Base-by-base conservation (phyloP, 1,139 yeast genomes). In the Sugiyamaella xylanicola region DNA sequence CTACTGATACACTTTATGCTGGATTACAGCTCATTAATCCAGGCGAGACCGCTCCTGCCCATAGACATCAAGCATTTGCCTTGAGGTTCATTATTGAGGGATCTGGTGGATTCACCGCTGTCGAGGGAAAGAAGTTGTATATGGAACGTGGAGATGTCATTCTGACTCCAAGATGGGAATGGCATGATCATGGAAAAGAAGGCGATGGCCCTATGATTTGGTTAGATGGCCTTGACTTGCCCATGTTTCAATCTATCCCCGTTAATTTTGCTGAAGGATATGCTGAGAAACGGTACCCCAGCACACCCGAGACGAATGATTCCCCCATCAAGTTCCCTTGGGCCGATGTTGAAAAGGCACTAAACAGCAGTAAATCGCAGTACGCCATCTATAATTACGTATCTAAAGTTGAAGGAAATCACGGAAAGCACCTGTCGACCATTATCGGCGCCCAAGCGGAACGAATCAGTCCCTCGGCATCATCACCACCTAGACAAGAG, bases 181-280 rank as follows among this genome's bases (percentile, higher is more conserved):
- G 68, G 68, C 68, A 65, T 48, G 68, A 65, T 56, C 68, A 65
- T 40, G 68, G 68, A 16, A 65, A 65, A 44, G 68, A 65, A 40
- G 68, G 68, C 4, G 42, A 51, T 19, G 68, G 67, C n/a, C 65
- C 68, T 4, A 65, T 65, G 68, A 62, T 65, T 40, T 65, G 68
- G 68, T 57, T 65, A 8, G 68, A 65, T 44, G 68, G 68, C 9
- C 58, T 65, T 8, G 68, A 65, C 47, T 60, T 65, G 37, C 68
- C 68, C 29, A 63, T 65, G 52, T 65, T 65, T 59, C 67, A 65
- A 52, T 56, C 63, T 4, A 59, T 65, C 20, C 68, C 68, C 17
- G 68, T 65, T n/a, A 65, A 65, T 53, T 65, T 65, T 55, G 66
- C 68, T 40, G 67, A 65, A 42, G 59, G 58, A 21, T 65, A 64